Conservation (phyloP, 2,329 filamentous ascomycete genomes). For the Aspergillus sp. region DNA sequence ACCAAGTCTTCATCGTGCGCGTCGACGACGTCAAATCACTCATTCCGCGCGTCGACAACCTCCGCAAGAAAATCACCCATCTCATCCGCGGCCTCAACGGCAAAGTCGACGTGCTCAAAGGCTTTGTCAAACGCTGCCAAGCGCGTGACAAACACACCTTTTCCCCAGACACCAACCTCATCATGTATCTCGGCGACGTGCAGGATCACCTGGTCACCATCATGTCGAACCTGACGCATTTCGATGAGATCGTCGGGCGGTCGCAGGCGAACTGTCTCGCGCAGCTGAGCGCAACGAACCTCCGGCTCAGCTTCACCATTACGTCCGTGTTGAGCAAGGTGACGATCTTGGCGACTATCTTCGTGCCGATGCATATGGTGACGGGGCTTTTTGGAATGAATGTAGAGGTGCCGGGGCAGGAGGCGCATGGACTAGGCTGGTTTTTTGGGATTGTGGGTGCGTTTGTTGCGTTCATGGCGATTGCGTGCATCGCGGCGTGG, state of each 20-base stretch:
- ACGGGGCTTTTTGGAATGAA: slow-evolving; percentile 56
- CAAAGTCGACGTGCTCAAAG: slow-evolving; percentile 92
- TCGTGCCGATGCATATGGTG: slow-evolving; percentile 88
- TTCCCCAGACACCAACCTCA: slow-evolving; percentile 89
- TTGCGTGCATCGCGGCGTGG: slow-evolving; percentile 28
- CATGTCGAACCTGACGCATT: slow-evolving; percentile 87
- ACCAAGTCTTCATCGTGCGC: slow-evolving; percentile 87
- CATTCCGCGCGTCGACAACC: slow-evolving; percentile 76
- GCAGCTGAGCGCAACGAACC: slow-evolving; percentile 85
- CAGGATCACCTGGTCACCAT: slow-evolving; percentile 98
- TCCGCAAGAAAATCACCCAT: slow-evolving; percentile 88
- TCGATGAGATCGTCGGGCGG: slow-evolving; percentile 92
- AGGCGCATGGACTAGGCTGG: slow-evolving; percentile 33
- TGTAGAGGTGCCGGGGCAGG: slow-evolving; percentile 40
- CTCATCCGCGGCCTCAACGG: slow-evolving; percentile 84
- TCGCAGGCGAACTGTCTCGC: slow-evolving; percentile 93
- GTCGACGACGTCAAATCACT: slow-evolving; percentile 82
- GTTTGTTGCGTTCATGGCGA: slow-evolving; percentile 35
- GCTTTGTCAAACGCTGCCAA: slow-evolving; percentile 96
- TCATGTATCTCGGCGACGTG: slow-evolving; percentile 91
- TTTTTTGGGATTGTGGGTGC: slow-evolving; percentile 45
- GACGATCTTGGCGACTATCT: slow-evolving; percentile 83
- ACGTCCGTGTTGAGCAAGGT: slow-evolving; percentile 90
- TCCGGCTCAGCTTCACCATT: slow-evolving; percentile 76
- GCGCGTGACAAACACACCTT: slow-evolving; percentile 74